Conservation (phyloP, 805 yeast genomes). For the Candida maltosa region DNA sequence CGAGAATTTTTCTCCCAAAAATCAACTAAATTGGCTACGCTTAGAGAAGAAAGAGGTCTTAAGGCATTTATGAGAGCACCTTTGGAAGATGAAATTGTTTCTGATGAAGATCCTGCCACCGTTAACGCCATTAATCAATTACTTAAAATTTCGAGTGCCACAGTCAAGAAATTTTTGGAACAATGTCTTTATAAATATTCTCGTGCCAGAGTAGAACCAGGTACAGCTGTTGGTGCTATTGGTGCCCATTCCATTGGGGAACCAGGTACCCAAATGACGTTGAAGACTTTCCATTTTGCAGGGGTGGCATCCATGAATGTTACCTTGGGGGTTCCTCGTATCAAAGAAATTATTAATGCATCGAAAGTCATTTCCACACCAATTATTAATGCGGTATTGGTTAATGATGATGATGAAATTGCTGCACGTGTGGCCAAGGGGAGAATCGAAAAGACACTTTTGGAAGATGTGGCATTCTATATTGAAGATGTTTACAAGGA, state of each 20-base stretch:
- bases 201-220: conserved; percentile 94
- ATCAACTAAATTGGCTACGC: conserved; percentile 51
- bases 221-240: conserved; percentile 98
- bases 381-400: conserved; percentile 89
- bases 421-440: conserved; percentile 99
- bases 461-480: conserved; percentile 82
- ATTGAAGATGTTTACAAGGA: conserved; percentile 93
- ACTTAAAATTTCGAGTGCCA: conserved; percentile 57
- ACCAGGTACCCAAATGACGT: conserved; percentile 99
- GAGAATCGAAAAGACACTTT: conserved; percentile 85
- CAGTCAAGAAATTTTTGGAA: conserved; percentile 64
- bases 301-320: conserved; percentile 99
- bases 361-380: conserved; percentile 94
- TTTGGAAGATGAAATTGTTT: conserved; percentile 38
- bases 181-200: conserved; percentile 80
- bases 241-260: conserved; percentile 99
- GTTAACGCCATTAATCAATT: conserved; percentile 58
- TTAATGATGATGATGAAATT: conserved; percentile 90
- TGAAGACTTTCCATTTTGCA: conserved; percentile 92
- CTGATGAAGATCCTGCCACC: conserved; percentile 35
- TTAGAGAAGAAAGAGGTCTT: conserved; percentile 55
- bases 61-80: conserved; percentile 37
- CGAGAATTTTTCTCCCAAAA: conserved; percentile 59
- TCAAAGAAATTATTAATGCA: conserved; percentile 96
- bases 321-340: conserved; percentile 98